Percentiles rank a stretch among this genome's conserved stretches.
phyloP scores from a whole-genome alignment of 371 early-diverging fungal species.

The Zopfochytrium polystomum region DNA sequence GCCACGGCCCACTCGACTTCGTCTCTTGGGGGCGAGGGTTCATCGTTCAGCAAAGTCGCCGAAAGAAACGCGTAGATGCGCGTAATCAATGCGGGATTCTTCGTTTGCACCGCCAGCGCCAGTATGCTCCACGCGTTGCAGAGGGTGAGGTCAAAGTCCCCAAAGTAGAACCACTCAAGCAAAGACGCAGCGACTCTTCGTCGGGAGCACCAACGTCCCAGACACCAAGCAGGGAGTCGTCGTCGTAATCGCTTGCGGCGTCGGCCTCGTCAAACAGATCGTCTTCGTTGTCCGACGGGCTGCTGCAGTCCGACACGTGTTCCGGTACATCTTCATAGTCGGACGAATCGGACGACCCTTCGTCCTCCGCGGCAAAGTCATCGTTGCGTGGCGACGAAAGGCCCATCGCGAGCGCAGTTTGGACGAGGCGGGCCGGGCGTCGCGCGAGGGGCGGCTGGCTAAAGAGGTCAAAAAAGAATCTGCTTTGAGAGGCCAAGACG shows the following conservation, averaged over 20 bases:
- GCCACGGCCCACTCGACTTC: slow-evolving; percentile 14
- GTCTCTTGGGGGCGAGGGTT: neutral
- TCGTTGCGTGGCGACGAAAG: neutral
- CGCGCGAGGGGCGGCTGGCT: neutral
- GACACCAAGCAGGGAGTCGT: slow-evolving; percentile 5
- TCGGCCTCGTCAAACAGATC: neutral
- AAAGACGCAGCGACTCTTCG: slow-evolving; percentile 12
- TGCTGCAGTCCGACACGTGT: too few relatives aligned
- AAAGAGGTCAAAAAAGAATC: slow-evolving; percentile 18
- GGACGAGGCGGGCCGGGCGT: neutral
- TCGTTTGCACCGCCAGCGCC: slow-evolving; percentile 1
- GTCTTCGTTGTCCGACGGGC: neutral
- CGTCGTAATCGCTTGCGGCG: neutral
- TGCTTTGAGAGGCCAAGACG: slow-evolving; percentile 21
- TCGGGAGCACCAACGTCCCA: neutral
- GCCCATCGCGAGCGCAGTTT: neutral
- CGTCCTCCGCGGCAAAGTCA: neutral
- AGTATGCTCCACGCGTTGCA: slow-evolving; percentile 6
- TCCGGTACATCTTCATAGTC: too few relatives aligned
- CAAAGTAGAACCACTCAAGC: slow-evolving; percentile 30
- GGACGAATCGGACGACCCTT: neutral
- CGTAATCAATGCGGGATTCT: slow-evolving; percentile 4
- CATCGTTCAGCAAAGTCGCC: neutral
- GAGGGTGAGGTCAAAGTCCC: slow-evolving; percentile 7
- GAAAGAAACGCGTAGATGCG: neutral